Base-by-base conservation (phyloP, 148 eudicot species). In the Rhododendron griersonianum region DNA sequence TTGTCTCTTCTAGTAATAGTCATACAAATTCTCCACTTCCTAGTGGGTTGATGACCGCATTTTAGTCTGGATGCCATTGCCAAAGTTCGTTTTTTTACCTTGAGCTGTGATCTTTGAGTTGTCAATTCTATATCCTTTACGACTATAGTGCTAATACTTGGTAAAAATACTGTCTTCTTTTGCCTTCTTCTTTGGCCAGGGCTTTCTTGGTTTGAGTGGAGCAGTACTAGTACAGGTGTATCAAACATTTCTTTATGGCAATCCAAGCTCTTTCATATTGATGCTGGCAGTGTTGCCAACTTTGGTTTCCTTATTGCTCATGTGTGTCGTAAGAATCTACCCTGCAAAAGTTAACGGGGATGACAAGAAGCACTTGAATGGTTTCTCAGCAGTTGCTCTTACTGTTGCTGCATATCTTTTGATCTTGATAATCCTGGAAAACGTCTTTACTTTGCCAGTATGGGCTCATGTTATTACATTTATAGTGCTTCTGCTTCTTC, bases 201-300 rank as follows among this genome's bases (percentile, higher is more conserved):
- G 96, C 30, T 95, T 93, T 88, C 91, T 94, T 59, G 95, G 98
- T 80, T 84, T 95, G 87, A 94, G 98, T 81, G 97, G 95, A 81
- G 97, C 98, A 45, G 91, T 95, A 88, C 39, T 95, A 59, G 88
- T 94, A 81, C 97, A 92, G 86, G 91, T 94, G 30, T 94, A 94
- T 83, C 93, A 88, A 84, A 94, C 92, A 45, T 85, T 92, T 45
- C 91, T 92, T 86, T 86, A 87, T 28, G 87, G 91, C 50, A 91
- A 90, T 65, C 95, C 94, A 30, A 79, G 92, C 50, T 85, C 94
- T 51, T 93, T 87, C 81, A 89, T 95, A 45, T 84, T 95, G 53
- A 87, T 94, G 92, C 87, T 94, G 65, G 90, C 97, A 1, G 28
- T 92, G 41, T 86, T 94, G 67, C 94, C 98, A 1, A 85, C 96